Percentiles rank a stretch among this genome's conserved stretches.
These are phyloP conservation scores for Xylariales sp. DNA, from an alignment of 2,329 filamentous ascomycete genomes.

Conservation along the genomic window DNA sequence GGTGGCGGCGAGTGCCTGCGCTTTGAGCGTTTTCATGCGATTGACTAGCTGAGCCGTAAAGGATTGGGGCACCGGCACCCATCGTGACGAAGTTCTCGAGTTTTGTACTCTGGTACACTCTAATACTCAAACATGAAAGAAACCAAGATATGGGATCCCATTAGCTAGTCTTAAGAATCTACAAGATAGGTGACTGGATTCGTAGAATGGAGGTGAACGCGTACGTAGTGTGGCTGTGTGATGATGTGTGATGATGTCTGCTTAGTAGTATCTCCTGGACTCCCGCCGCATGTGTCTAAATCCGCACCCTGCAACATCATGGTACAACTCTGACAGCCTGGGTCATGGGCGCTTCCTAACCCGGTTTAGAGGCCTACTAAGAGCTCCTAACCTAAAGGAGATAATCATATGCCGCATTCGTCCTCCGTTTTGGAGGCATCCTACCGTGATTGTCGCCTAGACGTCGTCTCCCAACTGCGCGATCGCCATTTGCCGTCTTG, in stretches of 20 bases:
- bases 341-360: too few relatives aligned
- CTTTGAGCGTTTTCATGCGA: neutral
- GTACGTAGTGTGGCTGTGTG: conserved; percentile 14
- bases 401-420: too few relatives aligned
- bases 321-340: too few relatives aligned
- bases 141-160: neutral
- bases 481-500: too few relatives aligned
- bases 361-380: too few relatives aligned
- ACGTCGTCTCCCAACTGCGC: too few relatives aligned
- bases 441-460: too few relatives aligned
- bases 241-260: neutral
- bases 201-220: neutral
- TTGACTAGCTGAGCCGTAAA: neutral
- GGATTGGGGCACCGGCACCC: neutral
- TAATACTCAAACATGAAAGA: neutral
- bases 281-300: too few relatives aligned
- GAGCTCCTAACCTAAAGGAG: too few relatives aligned
- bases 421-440: too few relatives aligned
- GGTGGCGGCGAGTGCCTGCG: neutral
- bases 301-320: too few relatives aligned
- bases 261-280: too few relatives aligned
- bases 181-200: neutral
- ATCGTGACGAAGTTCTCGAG: neutral
- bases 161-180: neutral
- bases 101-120: neutral